phyloP scores from a whole-genome alignment of 306 rosid species.

The Trifolium repens region DNA sequence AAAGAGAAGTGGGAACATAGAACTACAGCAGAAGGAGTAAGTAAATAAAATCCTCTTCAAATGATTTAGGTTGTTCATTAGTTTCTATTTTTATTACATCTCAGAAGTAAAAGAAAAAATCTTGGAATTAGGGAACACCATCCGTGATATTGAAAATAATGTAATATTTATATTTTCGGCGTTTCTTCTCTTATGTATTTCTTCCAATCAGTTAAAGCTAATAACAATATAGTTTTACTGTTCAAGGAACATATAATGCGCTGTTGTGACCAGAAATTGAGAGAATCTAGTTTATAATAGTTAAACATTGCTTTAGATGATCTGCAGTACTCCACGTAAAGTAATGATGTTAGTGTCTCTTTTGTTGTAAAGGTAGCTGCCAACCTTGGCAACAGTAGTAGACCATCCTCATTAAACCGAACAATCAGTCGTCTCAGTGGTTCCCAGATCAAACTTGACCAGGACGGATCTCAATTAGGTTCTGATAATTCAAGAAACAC shows the following conservation, averaged over 20 bases:
- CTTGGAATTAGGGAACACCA: constrained; percentile 8
- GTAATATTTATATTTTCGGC: constrained; percentile 9
- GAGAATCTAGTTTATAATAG: constrained; percentile 36
- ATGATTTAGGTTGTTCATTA: constrained; percentile 22
- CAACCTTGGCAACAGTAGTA: constrained; percentile 49
- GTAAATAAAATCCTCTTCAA: constrained; percentile 36
- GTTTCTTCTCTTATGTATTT: constrained; percentile 12
- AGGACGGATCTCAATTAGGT: constrained; percentile 43
- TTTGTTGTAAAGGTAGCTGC: constrained; percentile 62
- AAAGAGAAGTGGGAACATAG: constrained; percentile 47
- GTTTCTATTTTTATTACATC: constrained; percentile 18
- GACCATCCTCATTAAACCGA: constrained; percentile 49
- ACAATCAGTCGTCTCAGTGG: constrained; percentile 38
- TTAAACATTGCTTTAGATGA: constrained; percentile 38
- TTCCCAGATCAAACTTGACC: constrained; percentile 46
- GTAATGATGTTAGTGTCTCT: no score
- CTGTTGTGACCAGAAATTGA: constrained; percentile 16
- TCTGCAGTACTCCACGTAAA: no score
- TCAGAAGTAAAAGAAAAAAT: background rate
- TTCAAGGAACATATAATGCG: constrained; percentile 8
- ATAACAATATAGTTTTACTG: background rate
- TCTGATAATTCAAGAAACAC: constrained; percentile 48
- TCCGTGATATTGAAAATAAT: background rate
- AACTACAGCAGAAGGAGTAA: constrained; percentile 55
- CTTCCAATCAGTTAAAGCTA: constrained; percentile 27